Percentiles rank a stretch among this genome's conserved stretches.
These are phyloP conservation scores for Medicago lupulina DNA, from an alignment of 306 rosid species.

Conservation along the genomic window DNA sequence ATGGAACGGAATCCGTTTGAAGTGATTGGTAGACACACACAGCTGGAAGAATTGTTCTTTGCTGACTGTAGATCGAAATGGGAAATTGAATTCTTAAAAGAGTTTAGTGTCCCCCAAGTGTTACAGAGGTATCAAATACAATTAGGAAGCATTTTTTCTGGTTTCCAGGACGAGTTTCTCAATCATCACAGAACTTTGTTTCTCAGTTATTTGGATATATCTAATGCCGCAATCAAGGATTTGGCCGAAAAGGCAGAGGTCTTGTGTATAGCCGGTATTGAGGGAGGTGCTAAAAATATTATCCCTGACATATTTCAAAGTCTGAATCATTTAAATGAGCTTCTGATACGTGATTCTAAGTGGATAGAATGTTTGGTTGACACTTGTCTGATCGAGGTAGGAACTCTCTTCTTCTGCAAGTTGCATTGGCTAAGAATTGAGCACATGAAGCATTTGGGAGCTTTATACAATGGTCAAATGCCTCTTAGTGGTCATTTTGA, in stretches of 20 bases:
- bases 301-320: conserved; percentile 36
- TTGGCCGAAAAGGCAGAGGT: conserved; percentile 32
- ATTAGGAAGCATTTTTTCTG: neutral
- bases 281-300: conserved; percentile 28
- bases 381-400: neutral
- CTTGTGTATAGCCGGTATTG: neutral
- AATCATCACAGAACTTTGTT: conserved; percentile 6
- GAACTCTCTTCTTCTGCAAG: conserved; percentile 29
- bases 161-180: neutral
- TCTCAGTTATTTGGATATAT: neutral
- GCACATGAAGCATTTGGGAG: neutral
- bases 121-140: conserved; percentile 21
- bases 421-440: neutral
- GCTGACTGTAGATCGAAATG: neutral
- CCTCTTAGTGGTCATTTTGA: conserved; percentile 6
- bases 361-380: conserved; percentile 32
- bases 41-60: conserved; percentile 39
- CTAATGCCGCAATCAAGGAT: neutral
- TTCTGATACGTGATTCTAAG: neutral
- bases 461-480: conserved; percentile 9
- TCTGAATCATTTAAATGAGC: conserved; percentile 18
- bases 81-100: neutral
- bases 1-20: conserved; percentile 9
- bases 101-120: neutral
- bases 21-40: conserved; percentile 21